Conservation (phyloP, 164 flowering plant species). For the Stephania japonica region DNA sequence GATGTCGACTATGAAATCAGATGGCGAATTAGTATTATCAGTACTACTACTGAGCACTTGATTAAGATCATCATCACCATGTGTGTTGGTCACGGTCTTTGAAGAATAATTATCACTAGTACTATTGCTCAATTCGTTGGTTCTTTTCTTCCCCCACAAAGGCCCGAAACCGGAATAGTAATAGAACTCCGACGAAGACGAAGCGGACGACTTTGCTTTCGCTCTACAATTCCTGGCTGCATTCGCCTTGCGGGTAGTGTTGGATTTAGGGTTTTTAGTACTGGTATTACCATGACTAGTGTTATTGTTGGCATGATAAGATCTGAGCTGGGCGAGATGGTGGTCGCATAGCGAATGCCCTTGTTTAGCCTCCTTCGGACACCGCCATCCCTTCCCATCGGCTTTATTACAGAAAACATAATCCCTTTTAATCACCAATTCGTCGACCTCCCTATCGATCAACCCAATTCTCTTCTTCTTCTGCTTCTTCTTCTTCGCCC, state of each 20-base stretch:
- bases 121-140: neutral
- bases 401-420: slow-evolving; percentile 20
- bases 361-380: slow-evolving; percentile 24
- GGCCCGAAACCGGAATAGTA: slow-evolving; percentile 53
- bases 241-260: too few relatives aligned
- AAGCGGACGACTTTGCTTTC: neutral
- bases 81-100: neutral
- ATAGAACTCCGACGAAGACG: slow-evolving; percentile 34
- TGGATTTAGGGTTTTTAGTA: too few relatives aligned
- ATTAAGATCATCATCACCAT: neutral
- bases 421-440: neutral
- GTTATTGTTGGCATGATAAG: slow-evolving; percentile 8
- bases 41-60: neutral
- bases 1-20: neutral
- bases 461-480: slow-evolving; percentile 5
- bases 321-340: slow-evolving; percentile 23
- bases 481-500: neutral
- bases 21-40: neutral
- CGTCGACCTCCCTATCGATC: neutral
- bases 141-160: slow-evolving; percentile 1
- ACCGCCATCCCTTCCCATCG: slow-evolving; percentile 43
- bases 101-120: too few relatives aligned
- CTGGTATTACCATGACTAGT: neutral
- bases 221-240: too few relatives aligned
- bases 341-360: slow-evolving; percentile 33